These are phyloP conservation scores for Dactylonectria estremocensis DNA, from an alignment of 2,329 filamentous ascomycete species.

Conservation along the genomic window DNA sequence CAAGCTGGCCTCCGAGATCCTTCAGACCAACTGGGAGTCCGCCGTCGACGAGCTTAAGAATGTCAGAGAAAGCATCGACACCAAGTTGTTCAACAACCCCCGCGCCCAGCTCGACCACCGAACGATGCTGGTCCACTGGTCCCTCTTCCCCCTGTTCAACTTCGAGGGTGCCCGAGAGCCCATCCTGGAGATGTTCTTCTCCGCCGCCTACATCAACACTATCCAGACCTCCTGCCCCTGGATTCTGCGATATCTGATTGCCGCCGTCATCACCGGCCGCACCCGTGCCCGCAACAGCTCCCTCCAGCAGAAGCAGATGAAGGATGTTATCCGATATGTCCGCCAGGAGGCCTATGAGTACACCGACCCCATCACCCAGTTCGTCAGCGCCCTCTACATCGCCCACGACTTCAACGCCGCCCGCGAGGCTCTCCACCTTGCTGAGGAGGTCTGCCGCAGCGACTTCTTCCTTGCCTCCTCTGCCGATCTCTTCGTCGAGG, in stretches of 20 bases:
- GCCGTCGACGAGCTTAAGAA: constrained; percentile 93
- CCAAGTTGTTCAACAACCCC: constrained; percentile 95
- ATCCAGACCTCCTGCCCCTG: constrained; percentile 98
- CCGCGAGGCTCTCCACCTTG: constrained; percentile 85
- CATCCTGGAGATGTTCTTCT: constrained; percentile 97
- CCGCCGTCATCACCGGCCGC: constrained; percentile 95
- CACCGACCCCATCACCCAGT: constrained; percentile 94
- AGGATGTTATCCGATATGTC: constrained; percentile 95
- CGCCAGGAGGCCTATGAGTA: constrained; percentile 99
- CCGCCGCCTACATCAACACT: constrained; percentile 97
- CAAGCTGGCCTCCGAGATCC: constrained; percentile 95
- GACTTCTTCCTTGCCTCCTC: constrained; percentile 96
- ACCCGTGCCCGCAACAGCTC: constrained; percentile 85
- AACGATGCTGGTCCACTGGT: constrained; percentile 98
- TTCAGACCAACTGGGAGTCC: constrained; percentile 94
- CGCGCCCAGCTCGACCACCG: constrained; percentile 96
- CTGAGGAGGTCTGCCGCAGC: constrained; percentile 90
- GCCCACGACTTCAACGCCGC: constrained; percentile 93
- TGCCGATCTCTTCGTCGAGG: constrained; percentile 92
- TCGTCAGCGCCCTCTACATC: constrained; percentile 95
- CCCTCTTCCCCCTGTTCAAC: constrained; percentile 99
- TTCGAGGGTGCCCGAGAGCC: constrained; percentile 91
- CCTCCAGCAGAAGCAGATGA: constrained; percentile 97
- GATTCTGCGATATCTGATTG: constrained; percentile 94
- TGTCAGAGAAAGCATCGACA: constrained; percentile 93